A percentile compares a stretch with the other conserved stretches of the same genome.
Evolutionary conservation across 1,284 basidiomycete species (phyloP).

Genomic region (Heterobasidion occidentale): DNA sequence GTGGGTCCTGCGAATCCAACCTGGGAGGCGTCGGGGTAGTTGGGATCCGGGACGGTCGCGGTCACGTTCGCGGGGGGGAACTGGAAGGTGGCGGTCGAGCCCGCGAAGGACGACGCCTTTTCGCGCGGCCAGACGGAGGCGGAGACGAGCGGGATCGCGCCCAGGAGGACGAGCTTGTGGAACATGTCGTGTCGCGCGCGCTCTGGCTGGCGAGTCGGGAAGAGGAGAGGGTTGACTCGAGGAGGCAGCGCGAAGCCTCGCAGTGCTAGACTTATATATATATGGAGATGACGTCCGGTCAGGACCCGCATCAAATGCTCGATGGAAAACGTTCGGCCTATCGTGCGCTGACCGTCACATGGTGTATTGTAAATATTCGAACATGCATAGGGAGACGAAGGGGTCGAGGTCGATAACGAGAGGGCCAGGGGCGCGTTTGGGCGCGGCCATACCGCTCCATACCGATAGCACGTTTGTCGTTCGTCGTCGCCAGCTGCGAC

Average conservation of each 20-base stretch:
- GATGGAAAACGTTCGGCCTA: no score
- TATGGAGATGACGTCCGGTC: no score
- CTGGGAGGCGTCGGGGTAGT: conserved; percentile 18
- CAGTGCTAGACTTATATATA: no score
- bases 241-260: neutral
- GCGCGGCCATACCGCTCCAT: no score
- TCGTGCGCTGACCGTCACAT: no score
- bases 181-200: neutral
- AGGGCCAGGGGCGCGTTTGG: no score
- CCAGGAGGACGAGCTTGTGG: neutral
- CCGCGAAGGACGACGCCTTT: conserved; percentile 17
- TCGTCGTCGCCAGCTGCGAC: neutral
- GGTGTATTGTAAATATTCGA: no score
- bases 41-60: conserved; percentile 14
- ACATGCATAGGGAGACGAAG: no score
- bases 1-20: conserved; percentile 23
- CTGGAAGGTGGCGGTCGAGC: conserved; percentile 17
- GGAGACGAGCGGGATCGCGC: neutral
- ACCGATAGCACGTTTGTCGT: no score
- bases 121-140: neutral
- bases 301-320: no score
- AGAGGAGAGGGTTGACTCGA: neutral
- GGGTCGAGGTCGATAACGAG: no score
- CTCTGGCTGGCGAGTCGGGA: neutral
- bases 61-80: conserved; percentile 20